Evolutionary conservation across 371 early-diverging fungal genomes (phyloP), one percentile per base, ranked within the genome.

Genomic region (Entomophthora muscae): DNA sequence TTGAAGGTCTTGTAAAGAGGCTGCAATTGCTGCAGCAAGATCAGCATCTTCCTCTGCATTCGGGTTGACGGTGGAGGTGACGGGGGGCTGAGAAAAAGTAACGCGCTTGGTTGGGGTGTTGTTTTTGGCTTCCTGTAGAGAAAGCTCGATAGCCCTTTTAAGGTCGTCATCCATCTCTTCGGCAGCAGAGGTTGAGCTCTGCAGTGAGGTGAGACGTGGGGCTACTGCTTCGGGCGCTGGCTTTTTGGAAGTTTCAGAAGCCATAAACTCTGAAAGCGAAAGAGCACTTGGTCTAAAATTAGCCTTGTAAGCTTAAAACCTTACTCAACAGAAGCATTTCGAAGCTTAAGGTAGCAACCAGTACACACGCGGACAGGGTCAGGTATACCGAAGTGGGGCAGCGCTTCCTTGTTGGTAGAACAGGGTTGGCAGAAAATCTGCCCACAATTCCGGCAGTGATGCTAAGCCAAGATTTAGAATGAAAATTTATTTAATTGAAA

Each of bases 371-470:
- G 84, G 10, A 95, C 97, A 5, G 79, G 78, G 23, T 93, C 85
- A 33, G 82, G 85, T 30, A 94, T 84, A 30, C 90, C 96, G 61
- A 90, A 75, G 62, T 89, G 84, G 2, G 92, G 90, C 31, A 95
- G 74, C 1, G 92, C 74, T 28, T 87, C 68, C 1, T 69, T 83
- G 70, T 91, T 91, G 30, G 89, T 83, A 3, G 94, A 93, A 70
- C 97, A 96, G 52, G 84, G 78, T 31, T 87, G 83, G 71, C 95
- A 94, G 67, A 86, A 95, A 2, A 91, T 91, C 51, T 84, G 76
- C 7, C 97, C 97, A 71, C 97, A 96, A 67, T 91, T 88, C 69
- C 97, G 82, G 68, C 97, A 96, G 71, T 96, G 97, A 73, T 96
- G 97, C 78, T 78, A 70, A 31, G 64, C 33, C 22, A 62, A 7